These are phyloP conservation scores for Nissolia schottii DNA, from an alignment of 306 rosid genomes.

Conservation along the genomic window DNA sequence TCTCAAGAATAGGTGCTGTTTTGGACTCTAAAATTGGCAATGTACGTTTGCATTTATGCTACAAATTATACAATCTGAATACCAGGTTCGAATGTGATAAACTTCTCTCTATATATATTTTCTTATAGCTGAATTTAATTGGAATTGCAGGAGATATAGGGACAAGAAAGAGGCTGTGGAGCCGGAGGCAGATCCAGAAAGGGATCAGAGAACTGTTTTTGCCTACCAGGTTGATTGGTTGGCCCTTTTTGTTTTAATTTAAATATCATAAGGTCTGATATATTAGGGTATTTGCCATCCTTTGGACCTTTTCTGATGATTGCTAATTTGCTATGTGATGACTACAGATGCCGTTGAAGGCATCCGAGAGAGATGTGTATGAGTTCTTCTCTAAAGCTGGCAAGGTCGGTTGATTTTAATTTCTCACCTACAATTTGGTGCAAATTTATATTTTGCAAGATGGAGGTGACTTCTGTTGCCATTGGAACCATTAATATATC, in stretches of 20 bases:
- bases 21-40: background rate
- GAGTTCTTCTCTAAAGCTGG: constrained; percentile 97
- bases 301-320: constrained; percentile 34
- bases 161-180: constrained; percentile 83
- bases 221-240: constrained; percentile 77
- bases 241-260: background rate
- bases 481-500: background rate
- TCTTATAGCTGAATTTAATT: constrained; percentile 2
- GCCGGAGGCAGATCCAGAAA: constrained; percentile 99
- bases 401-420: constrained; percentile 52
- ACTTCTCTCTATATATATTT: background rate
- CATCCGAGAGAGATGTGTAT: constrained; percentile 86
- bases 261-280: background rate
- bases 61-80: background rate
- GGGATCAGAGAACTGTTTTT: constrained; percentile 98
- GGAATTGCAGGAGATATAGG: constrained; percentile 68
- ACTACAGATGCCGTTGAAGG: constrained; percentile 91
- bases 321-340: constrained; percentile 19
- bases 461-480: constrained; percentile 7
- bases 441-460: background rate
- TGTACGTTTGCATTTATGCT: background rate
- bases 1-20: constrained; percentile 1
- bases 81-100: background rate
- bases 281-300: background rate
- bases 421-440: background rate